These are phyloP conservation scores for Colletotrichum shisoi DNA, from an alignment of 2,329 filamentous ascomycete species.

Conservation along the genomic window DNA sequence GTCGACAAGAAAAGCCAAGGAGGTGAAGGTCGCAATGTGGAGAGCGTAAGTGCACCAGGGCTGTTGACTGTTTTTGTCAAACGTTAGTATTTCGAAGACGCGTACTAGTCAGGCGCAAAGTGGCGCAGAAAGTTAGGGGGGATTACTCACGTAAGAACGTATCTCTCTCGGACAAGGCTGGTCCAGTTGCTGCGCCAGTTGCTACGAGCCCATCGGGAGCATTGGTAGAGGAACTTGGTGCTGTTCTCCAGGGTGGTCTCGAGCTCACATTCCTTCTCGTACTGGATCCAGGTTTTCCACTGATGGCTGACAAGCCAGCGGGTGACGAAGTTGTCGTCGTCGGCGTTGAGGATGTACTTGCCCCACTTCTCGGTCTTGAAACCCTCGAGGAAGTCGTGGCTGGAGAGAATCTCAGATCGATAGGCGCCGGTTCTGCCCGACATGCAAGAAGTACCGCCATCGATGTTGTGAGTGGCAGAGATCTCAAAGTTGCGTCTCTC, in stretches of 20 bases:
- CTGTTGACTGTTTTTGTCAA: slow-evolving; percentile 71
- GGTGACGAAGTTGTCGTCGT: slow-evolving; percentile 98
- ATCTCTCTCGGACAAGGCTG: slow-evolving; percentile 81
- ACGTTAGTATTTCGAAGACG: slow-evolving; percentile 34
- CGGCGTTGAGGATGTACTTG: slow-evolving; percentile 88
- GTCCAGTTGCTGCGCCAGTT: slow-evolving; percentile 98
- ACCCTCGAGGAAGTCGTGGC: slow-evolving; percentile 82
- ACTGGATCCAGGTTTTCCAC: slow-evolving; percentile 96
- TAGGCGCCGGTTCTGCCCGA: slow-evolving; percentile 94
- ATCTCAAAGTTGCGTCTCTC: slow-evolving; percentile 96
- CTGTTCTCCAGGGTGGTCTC: slow-evolving; percentile 93
- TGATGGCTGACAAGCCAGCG: slow-evolving; percentile 91
- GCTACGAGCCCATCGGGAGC: slow-evolving; percentile 92
- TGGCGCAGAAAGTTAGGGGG: background rate
- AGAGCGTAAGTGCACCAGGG: slow-evolving; percentile 94
- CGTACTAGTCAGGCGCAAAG: background rate
- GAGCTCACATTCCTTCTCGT: slow-evolving; percentile 88
- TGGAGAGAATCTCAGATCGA: slow-evolving; percentile 84
- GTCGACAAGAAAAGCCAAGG: slow-evolving; percentile 82
- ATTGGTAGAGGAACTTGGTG: slow-evolving; percentile 89
- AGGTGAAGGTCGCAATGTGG: slow-evolving; percentile 90
- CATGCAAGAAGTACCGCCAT: slow-evolving; percentile 95
- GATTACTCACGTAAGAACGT: slow-evolving; percentile 82
- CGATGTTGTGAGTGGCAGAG: slow-evolving; percentile 91
- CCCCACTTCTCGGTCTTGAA: slow-evolving; percentile 94